Conservation (phyloP, 768 basidiomycete genomes). For the Lepiota venenata region DNA sequence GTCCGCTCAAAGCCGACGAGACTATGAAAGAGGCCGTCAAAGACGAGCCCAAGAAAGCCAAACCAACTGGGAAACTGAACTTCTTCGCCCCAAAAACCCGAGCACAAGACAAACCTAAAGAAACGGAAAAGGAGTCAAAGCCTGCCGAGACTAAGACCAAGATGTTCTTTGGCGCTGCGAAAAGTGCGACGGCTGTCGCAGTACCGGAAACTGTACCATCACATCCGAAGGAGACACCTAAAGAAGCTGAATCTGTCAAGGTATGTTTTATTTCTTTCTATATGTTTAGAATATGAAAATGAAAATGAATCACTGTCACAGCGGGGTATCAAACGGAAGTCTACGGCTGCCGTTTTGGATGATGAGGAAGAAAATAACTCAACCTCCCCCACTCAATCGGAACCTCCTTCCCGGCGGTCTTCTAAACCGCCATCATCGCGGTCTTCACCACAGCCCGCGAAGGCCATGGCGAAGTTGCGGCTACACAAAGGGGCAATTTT, state of each 20-base stretch:
- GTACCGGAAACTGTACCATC: constrained; percentile 14
- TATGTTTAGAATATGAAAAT: neutral
- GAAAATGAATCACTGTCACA: constrained; percentile 15
- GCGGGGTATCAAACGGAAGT: constrained; percentile 46
- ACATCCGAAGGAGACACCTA: constrained; percentile 35
- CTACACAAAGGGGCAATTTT: constrained; percentile 47
- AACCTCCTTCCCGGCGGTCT: constrained; percentile 12
- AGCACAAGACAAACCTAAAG: constrained; percentile 21
- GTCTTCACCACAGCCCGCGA: constrained; percentile 4
- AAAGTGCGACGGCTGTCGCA: constrained; percentile 13
- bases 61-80: constrained; percentile 14
- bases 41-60: constrained; percentile 11
- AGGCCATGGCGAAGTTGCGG: constrained; percentile 24
- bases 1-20: constrained; percentile 16
- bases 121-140: constrained; percentile 21
- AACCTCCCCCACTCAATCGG: constrained; percentile 11
- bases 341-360: constrained; percentile 21
- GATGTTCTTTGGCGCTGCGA: constrained; percentile 13
- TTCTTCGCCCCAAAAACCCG: constrained; percentile 13
- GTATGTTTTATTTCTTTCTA: constrained; percentile 1
- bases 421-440: constrained; percentile 11
- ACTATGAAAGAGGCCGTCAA: constrained; percentile 15
- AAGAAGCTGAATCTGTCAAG: constrained; percentile 22
- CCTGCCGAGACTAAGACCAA: constrained; percentile 18
- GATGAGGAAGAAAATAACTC: constrained; percentile 19